Evolutionary conservation across 2,329 filamentous ascomycete genomes (phyloP).

Genomic region (Sclerotiophoma versabilis): DNA sequence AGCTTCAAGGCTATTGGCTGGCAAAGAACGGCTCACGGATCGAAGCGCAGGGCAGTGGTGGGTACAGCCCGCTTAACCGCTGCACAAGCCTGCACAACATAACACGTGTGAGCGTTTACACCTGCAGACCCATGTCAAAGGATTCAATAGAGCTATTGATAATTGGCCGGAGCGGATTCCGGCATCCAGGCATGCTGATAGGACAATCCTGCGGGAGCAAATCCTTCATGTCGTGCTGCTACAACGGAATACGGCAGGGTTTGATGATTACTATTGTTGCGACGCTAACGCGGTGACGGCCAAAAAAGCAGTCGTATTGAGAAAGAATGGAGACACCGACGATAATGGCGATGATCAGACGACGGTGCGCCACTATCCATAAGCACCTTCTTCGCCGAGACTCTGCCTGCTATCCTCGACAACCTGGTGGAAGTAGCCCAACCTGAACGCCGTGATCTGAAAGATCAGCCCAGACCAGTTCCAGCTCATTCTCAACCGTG

Average conservation of each 20-base stretch:
- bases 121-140: neutral
- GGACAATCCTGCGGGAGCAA: neutral
- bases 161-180: neutral
- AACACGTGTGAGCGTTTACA: neutral
- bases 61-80: constrained; percentile 2
- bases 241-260: neutral
- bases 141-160: neutral
- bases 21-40: neutral
- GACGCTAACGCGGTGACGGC: constrained; percentile 1
- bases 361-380: neutral
- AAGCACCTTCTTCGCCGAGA: neutral
- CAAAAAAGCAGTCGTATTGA: neutral
- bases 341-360: neutral
- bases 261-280: neutral
- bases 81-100: constrained; percentile 5
- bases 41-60: constrained; percentile 1
- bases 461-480: neutral
- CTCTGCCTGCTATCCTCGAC: neutral
- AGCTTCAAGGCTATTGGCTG: neutral
- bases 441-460: neutral
- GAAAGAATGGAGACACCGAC: neutral
- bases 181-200: neutral
- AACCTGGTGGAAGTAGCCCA: neutral
- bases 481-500: neutral
- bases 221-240: constrained; percentile 1